Evolutionary conservation across 1,284 basidiomycete species (phyloP).

Genomic region (Pterulicium gracile): DNA sequence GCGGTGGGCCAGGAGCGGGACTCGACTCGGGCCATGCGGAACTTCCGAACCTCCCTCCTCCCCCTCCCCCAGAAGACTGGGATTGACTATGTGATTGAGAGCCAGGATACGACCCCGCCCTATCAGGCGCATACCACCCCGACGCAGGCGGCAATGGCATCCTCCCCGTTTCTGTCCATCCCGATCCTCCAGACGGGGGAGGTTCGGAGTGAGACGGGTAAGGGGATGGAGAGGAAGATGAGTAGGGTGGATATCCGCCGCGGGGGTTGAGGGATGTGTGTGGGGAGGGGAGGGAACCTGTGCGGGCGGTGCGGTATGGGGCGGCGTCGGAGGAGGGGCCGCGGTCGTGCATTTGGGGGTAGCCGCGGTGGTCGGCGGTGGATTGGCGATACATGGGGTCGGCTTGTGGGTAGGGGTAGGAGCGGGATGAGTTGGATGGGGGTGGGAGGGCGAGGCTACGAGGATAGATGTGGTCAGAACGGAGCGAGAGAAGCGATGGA

Average conservation of each 20-base stretch:
- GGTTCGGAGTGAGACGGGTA: not conserved
- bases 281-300: not conserved
- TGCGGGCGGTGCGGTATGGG: not conserved
- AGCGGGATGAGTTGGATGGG: not conserved
- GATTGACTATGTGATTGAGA: too few species aligned
- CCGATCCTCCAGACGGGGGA: not conserved
- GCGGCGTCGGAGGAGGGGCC: not conserved
- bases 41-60: too few species aligned
- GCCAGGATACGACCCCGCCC: too few species aligned
- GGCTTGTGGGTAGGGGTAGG: not conserved
- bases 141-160: not conserved
- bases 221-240: constrained; percentile 9
- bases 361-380: not conserved
- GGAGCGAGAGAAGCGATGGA: not conserved
- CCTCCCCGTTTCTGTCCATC: not conserved
- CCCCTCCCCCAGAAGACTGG: too few species aligned
- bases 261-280: constrained; percentile 10
- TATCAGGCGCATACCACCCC: not conserved
- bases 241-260: too few species aligned
- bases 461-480: not conserved
- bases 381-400: not conserved
- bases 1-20: not conserved
- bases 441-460: not conserved
- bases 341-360: not conserved
- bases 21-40: too few species aligned